Conservation (phyloP, 2,329 filamentous ascomycete species). For the Setomelanomma holmii region DNA sequence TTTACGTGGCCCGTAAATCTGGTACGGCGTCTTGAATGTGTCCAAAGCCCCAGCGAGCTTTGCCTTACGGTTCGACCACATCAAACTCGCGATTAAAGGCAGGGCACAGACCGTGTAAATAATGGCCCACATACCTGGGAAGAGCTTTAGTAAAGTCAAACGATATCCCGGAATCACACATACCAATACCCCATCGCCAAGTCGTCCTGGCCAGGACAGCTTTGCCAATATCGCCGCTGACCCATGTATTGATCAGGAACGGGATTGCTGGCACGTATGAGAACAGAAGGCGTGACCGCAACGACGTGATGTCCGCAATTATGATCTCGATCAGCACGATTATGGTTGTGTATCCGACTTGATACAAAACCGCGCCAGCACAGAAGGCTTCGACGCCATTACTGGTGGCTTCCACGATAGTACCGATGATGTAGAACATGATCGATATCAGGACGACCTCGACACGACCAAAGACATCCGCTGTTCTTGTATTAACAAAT, state of each 20-base stretch:
- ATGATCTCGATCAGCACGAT: slow-evolving; percentile 70
- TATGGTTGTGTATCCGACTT: slow-evolving; percentile 65
- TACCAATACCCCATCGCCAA: slow-evolving; percentile 68
- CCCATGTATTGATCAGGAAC: slow-evolving; percentile 64
- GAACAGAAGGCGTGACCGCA: slow-evolving; percentile 68
- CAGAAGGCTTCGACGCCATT: slow-evolving; percentile 60
- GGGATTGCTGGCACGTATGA: slow-evolving; percentile 59
- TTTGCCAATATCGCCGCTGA: slow-evolving; percentile 64
- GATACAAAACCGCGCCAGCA: slow-evolving; percentile 47
- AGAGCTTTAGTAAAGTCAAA: too few relatives aligned
- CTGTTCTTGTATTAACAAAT: neutral
- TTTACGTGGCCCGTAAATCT: slow-evolving; percentile 49
- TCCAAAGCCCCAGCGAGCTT: slow-evolving; percentile 59
- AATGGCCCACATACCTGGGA: slow-evolving; percentile 68
- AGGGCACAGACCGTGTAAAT: slow-evolving; percentile 65
- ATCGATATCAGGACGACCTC: slow-evolving; percentile 65
- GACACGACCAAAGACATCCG: slow-evolving; percentile 67
- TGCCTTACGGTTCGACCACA: slow-evolving; percentile 58
- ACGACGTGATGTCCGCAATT: slow-evolving; percentile 69
- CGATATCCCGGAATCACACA: too few relatives aligned
- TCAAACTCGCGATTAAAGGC: slow-evolving; percentile 62
- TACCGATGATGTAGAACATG: slow-evolving; percentile 62
- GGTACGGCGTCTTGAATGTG: slow-evolving; percentile 54
- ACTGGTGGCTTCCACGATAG: slow-evolving; percentile 64
- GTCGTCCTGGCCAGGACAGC: slow-evolving; percentile 59